Conservation (phyloP, 2,329 filamentous ascomycete species). For the Cryphonectria carpinicola region DNA sequence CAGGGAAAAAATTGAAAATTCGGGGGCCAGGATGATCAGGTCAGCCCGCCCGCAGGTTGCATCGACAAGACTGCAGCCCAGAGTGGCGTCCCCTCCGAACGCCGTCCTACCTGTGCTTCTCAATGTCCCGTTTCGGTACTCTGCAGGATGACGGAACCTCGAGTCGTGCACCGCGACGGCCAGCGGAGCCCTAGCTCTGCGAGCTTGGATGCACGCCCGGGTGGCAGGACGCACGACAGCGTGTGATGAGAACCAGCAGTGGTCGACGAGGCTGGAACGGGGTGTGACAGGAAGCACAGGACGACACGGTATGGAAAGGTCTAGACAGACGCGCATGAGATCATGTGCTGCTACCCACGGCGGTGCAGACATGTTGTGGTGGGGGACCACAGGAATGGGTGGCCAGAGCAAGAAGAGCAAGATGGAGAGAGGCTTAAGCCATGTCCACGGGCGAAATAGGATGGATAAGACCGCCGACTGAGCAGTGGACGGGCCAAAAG, state of each 20-base stretch:
- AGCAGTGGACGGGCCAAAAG: not conserved
- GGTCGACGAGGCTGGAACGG: not conserved
- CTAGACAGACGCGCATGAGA: not conserved
- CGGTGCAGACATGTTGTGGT: not conserved
- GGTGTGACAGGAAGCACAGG: not conserved
- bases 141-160: slow-evolving; percentile 3
- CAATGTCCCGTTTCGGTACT: not conserved
- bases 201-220: not conserved
- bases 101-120: slow-evolving; percentile 20
- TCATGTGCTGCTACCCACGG: not conserved
- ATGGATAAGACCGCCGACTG: not conserved
- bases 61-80: slow-evolving; percentile 25
- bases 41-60: slow-evolving; percentile 17
- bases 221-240: slow-evolving; percentile 2
- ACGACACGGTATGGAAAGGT: not conserved
- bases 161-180: not conserved
- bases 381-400: no score
- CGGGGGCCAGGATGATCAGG: slow-evolving; percentile 21
- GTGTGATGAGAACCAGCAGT: slow-evolving; percentile 3
- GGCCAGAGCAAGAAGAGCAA: not conserved
- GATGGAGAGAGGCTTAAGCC: not conserved
- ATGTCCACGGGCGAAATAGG: not conserved
- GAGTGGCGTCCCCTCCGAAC: slow-evolving; percentile 11
- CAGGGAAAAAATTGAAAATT: not conserved
- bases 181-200: not conserved